Evolutionary conservation across 108 stramenopile genomes (phyloP), one percentile per base, ranked within the genome.

Genomic region (Cyclotella baltica): DNA sequence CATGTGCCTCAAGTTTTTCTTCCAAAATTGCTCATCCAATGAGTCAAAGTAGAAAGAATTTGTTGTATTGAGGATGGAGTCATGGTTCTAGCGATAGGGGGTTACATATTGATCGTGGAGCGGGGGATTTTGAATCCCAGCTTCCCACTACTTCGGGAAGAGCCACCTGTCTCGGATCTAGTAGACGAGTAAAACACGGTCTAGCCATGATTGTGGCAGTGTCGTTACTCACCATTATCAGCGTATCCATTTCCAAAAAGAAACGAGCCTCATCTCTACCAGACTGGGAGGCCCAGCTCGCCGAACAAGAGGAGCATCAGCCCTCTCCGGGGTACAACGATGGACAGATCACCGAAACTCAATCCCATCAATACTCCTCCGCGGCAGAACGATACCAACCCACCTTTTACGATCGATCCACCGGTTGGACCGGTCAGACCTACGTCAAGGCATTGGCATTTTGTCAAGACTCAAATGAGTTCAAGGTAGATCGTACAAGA

Each of bases 121-220:
- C 16, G 8, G 66, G 4, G 4, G 11, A 51, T 50, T 67, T 67
- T 50, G 66, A 67, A 28, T 4, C 22, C 29, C 8, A 48, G 35
- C 25, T 13, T 51, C 46, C 6, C n/a, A 5, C 28, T 20, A 23
- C n/a, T 15, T 3, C 19, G 20, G 10, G 62, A 29, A 9, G 62
- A 6, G 8, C n/a, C 36, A 64, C 62, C 11, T n/a, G 28, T 4
- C 5, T 13, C 18, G n/a, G 38, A 20, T 20, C 36, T 37, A 38
- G 16, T 38, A 76, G 67, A 27, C 55, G 75, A 19, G 56, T 67
- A 66, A 57, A 48, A 59, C 53, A 66, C 10, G 75, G 65, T 0
- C 8, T 67, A 8, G 25, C 30, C 28, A 58, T 47, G 66, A 22
- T 67, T 9, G 35, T 47, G 16, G 33, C 46, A 9, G 46, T 67